Percentiles rank a stretch among this genome's conserved stretches.
These are phyloP conservation scores for Uronychia setigera DNA, from an alignment of 73 alveolate genomes.

Conservation along the genomic window DNA sequence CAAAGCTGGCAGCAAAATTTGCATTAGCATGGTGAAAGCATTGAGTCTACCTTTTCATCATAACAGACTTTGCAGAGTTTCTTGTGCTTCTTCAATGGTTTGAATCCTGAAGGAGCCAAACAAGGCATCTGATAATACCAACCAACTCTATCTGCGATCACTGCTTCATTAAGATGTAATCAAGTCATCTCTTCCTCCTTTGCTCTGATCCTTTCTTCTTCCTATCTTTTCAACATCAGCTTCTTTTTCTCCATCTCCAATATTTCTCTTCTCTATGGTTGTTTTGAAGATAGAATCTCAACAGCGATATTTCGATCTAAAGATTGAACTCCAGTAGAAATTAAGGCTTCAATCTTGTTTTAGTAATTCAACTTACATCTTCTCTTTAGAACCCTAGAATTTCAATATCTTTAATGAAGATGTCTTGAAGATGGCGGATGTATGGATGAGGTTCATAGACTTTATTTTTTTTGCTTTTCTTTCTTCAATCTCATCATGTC, in stretches of 20 bases:
- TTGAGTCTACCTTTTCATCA: slow-evolving; percentile 31
- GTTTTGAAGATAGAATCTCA: slow-evolving; percentile 23
- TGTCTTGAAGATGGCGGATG: slow-evolving; percentile 21
- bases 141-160: slow-evolving; percentile 11
- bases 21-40: slow-evolving; percentile 20
- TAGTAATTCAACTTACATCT: slow-evolving; percentile 3
- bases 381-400: slow-evolving; percentile 46
- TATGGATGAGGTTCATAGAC: slow-evolving; percentile 15
- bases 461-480: slow-evolving; percentile 5
- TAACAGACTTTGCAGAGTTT: slow-evolving; percentile 32
- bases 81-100: slow-evolving; percentile 33
- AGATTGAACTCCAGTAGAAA: slow-evolving; percentile 44
- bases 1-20: slow-evolving; percentile 25
- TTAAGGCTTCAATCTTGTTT: slow-evolving; percentile 12
- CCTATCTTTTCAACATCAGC: slow-evolving; percentile 21
- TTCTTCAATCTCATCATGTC: slow-evolving; percentile 26
- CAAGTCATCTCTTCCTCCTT: slow-evolving; percentile 6
- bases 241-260: slow-evolving; percentile 14
- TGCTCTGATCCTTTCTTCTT: slow-evolving; percentile 3
- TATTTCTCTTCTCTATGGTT: slow-evolving; percentile 19
- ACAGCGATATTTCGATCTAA: slow-evolving; percentile 53
- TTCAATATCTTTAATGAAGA: slow-evolving; percentile 38
- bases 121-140: slow-evolving; percentile 30
- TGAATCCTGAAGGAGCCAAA: slow-evolving; percentile 47
- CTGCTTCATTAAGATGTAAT: neutral